Percentiles rank a stretch among this genome's conserved stretches.
Evolutionary conservation across 345 rosid genomes (phyloP).

Genomic region (Pugionium cornutum): DNA sequence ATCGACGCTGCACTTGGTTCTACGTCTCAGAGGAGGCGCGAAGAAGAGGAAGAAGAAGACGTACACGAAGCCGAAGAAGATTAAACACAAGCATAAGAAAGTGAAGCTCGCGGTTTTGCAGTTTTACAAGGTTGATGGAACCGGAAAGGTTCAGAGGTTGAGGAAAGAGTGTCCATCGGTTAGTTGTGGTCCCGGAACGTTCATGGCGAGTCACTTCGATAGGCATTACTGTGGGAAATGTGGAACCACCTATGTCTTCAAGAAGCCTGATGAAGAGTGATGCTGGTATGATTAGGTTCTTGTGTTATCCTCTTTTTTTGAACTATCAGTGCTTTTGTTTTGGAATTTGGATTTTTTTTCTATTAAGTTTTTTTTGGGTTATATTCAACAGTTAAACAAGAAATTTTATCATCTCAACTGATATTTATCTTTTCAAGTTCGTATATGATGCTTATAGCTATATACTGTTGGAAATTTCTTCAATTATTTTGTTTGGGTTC

Average conservation of each 20-base stretch:
- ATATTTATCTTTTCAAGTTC: no score
- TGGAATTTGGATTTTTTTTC: no score
- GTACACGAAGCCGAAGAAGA: slow-evolving; percentile 73
- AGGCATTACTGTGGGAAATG: slow-evolving; percentile 72
- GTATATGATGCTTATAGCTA: no score
- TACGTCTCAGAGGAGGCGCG: slow-evolving; percentile 52
- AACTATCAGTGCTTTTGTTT: not conserved
- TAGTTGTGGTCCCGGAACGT: slow-evolving; percentile 66
- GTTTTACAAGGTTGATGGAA: slow-evolving; percentile 52
- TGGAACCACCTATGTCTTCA: slow-evolving; percentile 62
- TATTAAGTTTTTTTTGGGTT: no score
- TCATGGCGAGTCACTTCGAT: slow-evolving; percentile 72
- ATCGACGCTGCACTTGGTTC: slow-evolving; percentile 64
- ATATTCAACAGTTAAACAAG: no score
- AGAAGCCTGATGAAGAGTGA: slow-evolving; percentile 57
- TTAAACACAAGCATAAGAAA: slow-evolving; percentile 69
- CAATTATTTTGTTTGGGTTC: no score
- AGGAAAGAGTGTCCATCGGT: slow-evolving; percentile 70
- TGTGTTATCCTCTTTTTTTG: not conserved
- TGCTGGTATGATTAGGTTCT: slow-evolving; percentile 15
- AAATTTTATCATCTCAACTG: no score
- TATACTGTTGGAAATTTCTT: no score
- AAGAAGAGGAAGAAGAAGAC: slow-evolving; percentile 55
- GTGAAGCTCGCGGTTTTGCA: slow-evolving; percentile 54
- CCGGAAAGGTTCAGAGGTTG: slow-evolving; percentile 62